Evolutionary conservation across 495 filamentous ascomycete genomes (phyloP).

Genomic region (Xylaria palmicola): DNA sequence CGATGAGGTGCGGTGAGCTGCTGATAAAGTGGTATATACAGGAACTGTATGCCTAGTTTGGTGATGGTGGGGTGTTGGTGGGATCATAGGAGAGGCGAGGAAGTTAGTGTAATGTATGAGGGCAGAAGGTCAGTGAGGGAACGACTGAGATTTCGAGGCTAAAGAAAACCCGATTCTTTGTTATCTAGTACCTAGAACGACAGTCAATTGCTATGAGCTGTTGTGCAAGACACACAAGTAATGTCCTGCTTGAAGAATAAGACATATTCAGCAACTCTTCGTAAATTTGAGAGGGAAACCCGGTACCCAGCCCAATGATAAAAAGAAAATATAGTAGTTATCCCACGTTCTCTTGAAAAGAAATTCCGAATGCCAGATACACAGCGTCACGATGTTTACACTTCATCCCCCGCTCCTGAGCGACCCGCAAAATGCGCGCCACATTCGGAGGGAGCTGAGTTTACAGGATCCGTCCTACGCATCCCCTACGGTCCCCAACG

Average conservation of each 20-base stretch:
- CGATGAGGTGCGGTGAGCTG: constrained; percentile 22
- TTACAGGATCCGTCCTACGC: too few species aligned
- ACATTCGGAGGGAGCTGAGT: not conserved
- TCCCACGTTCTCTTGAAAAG: too few species aligned
- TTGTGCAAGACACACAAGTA: not conserved
- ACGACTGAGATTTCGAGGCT: not conserved
- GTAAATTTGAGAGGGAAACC: too few species aligned
- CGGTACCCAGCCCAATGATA: too few species aligned
- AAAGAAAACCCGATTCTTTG: too few species aligned
- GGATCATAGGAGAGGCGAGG: not conserved
- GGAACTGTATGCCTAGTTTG: constrained; percentile 42
- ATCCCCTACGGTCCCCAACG: too few species aligned
- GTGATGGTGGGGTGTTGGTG: not conserved
- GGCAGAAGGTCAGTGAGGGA: too few species aligned
- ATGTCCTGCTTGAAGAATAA: not conserved
- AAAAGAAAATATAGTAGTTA: too few species aligned
- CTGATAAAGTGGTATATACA: constrained; percentile 22
- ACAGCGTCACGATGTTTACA: not conserved
- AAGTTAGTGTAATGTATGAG: not conserved
- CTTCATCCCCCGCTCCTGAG: not conserved
- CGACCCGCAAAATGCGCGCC: not conserved
- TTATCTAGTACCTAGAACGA: not conserved
- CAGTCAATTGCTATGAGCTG: not conserved
- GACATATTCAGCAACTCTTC: too few species aligned
- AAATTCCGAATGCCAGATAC: not conserved